Evolutionary conservation across 1,284 basidiomycete genomes (phyloP).

Genomic region (Sporisorium reilianum): DNA sequence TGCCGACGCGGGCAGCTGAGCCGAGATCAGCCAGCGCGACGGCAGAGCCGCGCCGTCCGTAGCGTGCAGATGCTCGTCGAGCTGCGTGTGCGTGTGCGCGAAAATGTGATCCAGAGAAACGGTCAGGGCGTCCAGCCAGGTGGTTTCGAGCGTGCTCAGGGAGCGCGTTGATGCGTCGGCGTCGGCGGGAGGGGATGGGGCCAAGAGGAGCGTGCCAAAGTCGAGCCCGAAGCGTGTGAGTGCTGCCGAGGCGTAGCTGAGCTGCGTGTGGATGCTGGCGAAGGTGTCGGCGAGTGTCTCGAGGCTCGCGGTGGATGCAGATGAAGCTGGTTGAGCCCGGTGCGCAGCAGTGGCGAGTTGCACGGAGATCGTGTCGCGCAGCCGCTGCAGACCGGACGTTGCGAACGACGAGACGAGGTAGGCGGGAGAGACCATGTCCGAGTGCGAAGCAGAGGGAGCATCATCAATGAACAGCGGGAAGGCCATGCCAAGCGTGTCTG

Average conservation of each 20-base stretch:
- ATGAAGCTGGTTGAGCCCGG: neutral
- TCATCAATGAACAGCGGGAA: slow-evolving; percentile 87
- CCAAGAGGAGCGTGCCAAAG: slow-evolving; percentile 38
- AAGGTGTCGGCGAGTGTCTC: slow-evolving; percentile 33
- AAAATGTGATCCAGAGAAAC: slow-evolving; percentile 16
- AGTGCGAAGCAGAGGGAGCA: too few species aligned
- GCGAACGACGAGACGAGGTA: slow-evolving; percentile 45
- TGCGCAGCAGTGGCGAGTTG: slow-evolving; percentile 21
- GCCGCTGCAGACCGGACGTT: slow-evolving; percentile 19
- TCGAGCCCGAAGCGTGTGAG: slow-evolving; percentile 47
- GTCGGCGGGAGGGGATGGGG: neutral
- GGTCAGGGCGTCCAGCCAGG: slow-evolving; percentile 26
- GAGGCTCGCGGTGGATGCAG: slow-evolving; percentile 3
- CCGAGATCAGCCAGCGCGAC: slow-evolving; percentile 22
- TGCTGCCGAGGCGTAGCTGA: slow-evolving; percentile 40
- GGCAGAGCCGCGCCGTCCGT: slow-evolving; percentile 1
- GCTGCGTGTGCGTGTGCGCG: slow-evolving; percentile 7
- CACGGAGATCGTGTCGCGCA: slow-evolving; percentile 18
- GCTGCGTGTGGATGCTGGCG: slow-evolving; percentile 40
- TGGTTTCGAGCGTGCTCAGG: slow-evolving; percentile 21
- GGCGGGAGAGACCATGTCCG: slow-evolving; percentile 21
- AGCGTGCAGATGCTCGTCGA: slow-evolving; percentile 6
- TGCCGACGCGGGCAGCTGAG: slow-evolving; percentile 15
- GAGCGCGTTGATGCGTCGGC: neutral
- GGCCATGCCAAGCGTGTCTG: slow-evolving; percentile 90